Percentiles rank a stretch among this genome's conserved stretches.
Conservation (phyloP, 1,284 basidiomycete species). For the Mycocalia duriaeana region DNA sequence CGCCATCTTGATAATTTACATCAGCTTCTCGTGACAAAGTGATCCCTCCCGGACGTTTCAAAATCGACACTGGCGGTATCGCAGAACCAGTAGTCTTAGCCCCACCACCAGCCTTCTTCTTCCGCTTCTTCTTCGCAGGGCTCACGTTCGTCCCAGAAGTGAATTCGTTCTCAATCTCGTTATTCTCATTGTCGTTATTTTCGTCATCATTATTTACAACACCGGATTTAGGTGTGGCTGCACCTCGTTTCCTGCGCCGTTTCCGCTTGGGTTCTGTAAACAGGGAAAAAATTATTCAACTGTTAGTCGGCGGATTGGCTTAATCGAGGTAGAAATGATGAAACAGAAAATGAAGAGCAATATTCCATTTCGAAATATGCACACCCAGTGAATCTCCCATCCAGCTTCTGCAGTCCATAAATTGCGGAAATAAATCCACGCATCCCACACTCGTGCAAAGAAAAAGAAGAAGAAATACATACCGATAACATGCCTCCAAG, state of each 20-base stretch:
- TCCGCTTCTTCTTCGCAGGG: slow-evolving; percentile 5
- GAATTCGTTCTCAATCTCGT: slow-evolving; percentile 1
- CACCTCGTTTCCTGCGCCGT: slow-evolving; percentile 42
- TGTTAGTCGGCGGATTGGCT: slow-evolving; percentile 15
- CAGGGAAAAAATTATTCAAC: slow-evolving; percentile 15
- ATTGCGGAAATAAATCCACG: background rate
- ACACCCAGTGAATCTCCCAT: too few species aligned
- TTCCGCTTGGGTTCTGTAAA: slow-evolving; percentile 37
- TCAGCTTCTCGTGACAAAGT: too few species aligned
- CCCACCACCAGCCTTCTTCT: too few species aligned
- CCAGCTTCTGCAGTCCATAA: too few species aligned
- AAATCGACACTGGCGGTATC: slow-evolving; percentile 8
- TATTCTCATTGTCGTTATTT: background rate
- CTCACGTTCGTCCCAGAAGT: background rate
- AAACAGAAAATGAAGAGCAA: slow-evolving; percentile 8
- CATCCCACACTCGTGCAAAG: background rate
- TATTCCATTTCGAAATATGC: too few species aligned
- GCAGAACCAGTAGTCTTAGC: too few species aligned
- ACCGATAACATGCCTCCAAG: slow-evolving; percentile 20
- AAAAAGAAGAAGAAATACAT: slow-evolving; percentile 12
- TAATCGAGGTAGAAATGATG: slow-evolving; percentile 2
- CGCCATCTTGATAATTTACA: too few species aligned
- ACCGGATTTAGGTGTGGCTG: background rate
- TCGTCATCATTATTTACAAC: slow-evolving; percentile 1
- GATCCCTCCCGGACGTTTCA: slow-evolving; percentile 5